Evolutionary conservation across 495 filamentous ascomycete genomes (phyloP).

Genomic region (Alectoria sarmentosa): DNA sequence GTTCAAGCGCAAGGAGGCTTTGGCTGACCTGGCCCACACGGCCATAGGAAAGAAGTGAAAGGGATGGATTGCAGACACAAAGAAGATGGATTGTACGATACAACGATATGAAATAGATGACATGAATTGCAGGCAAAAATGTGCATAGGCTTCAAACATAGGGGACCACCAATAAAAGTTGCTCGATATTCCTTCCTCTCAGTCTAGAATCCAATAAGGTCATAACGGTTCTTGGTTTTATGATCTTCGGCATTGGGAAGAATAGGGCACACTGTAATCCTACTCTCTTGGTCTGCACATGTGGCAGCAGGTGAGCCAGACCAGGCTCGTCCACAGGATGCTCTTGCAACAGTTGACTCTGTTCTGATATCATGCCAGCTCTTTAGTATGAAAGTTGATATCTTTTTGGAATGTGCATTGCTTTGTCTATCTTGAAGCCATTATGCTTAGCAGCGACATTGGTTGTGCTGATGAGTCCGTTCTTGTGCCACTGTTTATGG

Average conservation of each 20-base stretch:
- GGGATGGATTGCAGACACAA: background rate
- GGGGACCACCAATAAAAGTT: background rate
- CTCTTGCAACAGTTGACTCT: background rate
- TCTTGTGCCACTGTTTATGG: background rate
- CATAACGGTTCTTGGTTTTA: background rate
- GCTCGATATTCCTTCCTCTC: background rate
- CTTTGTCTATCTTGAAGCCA: background rate
- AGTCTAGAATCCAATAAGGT: background rate
- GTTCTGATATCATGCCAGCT: background rate
- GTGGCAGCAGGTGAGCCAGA: background rate
- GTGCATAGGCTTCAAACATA: background rate
- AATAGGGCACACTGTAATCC: background rate
- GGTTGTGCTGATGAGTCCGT: background rate
- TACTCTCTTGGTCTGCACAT: background rate
- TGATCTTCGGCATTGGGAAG: background rate
- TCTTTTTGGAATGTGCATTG: background rate
- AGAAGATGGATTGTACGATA: conserved; percentile 1
- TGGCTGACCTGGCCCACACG: conserved; percentile 53
- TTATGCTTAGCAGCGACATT: background rate
- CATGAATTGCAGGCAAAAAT: background rate
- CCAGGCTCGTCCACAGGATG: background rate
- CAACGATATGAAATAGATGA: background rate
- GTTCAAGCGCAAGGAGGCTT: conserved; percentile 63
- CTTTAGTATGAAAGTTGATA: background rate
- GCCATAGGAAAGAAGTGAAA: conserved; percentile 39